These are phyloP conservation scores for Vaccinium macrocarpon DNA, from an alignment of 148 eudicot species.

Conservation along the genomic window DNA sequence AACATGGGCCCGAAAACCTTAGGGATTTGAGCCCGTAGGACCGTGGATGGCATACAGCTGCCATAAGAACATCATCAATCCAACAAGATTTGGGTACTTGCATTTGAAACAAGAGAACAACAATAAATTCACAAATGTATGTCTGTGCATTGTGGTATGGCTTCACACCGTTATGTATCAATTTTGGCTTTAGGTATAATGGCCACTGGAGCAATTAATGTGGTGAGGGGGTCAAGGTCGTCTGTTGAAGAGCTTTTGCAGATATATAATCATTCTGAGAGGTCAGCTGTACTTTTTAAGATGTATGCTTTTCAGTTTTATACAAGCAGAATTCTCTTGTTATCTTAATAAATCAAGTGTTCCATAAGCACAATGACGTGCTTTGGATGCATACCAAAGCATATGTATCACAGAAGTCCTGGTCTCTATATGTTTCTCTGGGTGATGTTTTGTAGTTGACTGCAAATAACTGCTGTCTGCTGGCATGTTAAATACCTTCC, in stretches of 20 bases:
- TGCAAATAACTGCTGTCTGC: background rate
- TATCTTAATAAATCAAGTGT: background rate
- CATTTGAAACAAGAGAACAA: background rate
- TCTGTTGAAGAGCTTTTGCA: conserved; percentile 85
- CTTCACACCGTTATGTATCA: conserved; percentile 2
- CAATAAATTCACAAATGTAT: background rate
- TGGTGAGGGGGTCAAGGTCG: conserved; percentile 95
- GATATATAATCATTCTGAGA: conserved; percentile 91
- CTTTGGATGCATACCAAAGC: background rate
- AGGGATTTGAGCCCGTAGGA: background rate
- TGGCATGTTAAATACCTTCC: background rate
- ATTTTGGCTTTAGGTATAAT: conserved; percentile 59
- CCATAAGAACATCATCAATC: too few relatives aligned
- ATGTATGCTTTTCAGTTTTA: background rate
- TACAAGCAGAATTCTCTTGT: background rate
- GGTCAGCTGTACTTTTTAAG: conserved; percentile 42
- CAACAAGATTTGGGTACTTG: too few relatives aligned
- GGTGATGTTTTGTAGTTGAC: background rate
- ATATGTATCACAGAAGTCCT: background rate
- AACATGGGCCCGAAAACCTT: background rate
- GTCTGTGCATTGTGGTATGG: background rate
- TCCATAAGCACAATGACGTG: background rate
- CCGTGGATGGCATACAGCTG: too few relatives aligned
- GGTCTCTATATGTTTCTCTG: background rate
- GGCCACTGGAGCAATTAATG: conserved; percentile 97